These are phyloP conservation scores for Clarireedia homoeocarpa DNA, from an alignment of 2,329 filamentous ascomycete species.

Conservation along the genomic window DNA sequence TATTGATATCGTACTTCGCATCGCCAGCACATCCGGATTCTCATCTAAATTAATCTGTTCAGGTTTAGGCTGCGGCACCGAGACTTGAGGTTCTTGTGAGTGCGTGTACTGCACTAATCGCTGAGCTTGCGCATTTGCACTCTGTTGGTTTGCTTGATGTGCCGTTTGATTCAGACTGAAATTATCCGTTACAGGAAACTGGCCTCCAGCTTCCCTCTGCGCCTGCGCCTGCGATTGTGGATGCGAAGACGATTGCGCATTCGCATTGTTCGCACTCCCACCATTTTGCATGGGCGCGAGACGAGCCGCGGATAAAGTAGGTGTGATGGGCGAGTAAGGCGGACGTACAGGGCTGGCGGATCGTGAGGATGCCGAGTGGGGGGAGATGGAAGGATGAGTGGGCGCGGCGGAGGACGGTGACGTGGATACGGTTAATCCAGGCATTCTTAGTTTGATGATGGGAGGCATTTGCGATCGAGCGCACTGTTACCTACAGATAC, in stretches of 20 bases:
- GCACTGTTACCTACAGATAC: background rate
- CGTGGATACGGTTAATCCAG: background rate
- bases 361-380: conserved; percentile 9
- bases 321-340: conserved; percentile 28
- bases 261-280: background rate
- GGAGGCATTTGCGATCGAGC: conserved; percentile 6
- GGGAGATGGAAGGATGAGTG: background rate
- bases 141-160: conserved; percentile 1
- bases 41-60: conserved; percentile 49
- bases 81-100: conserved; percentile 32
- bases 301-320: conserved; percentile 18
- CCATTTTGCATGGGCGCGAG: conserved; percentile 9
- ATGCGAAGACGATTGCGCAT: background rate
- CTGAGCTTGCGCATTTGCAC: conserved; percentile 17
- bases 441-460: conserved; percentile 9
- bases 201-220: background rate
- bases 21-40: conserved; percentile 81
- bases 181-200: conserved; percentile 6
- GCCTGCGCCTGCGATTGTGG: background rate
- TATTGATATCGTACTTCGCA: conserved; percentile 77
- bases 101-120: conserved; percentile 34
- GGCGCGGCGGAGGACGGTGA: background rate
- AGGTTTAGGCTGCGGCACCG: conserved; percentile 34
- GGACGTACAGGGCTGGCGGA: conserved; percentile 24
- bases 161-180: background rate